Base-by-base conservation (phyloP, 192 early-diverging fungal species). In the Backusella macrospora region DNA sequence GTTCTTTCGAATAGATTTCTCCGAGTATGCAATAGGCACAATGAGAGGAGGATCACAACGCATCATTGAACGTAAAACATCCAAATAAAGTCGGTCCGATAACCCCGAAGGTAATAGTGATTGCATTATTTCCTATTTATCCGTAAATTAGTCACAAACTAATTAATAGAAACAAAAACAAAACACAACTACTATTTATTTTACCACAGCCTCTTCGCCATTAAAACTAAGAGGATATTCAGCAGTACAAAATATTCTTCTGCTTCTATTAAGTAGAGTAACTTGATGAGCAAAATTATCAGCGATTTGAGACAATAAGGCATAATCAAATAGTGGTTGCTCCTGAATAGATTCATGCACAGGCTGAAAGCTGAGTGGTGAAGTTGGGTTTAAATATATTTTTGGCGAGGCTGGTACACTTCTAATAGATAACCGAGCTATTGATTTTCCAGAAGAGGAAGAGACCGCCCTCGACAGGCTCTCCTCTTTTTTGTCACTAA, bases 191-290 rank as follows among this genome's bases (percentile, higher is more conserved):
- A 23, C 6, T 34, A 26, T 10, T 63, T 63, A 23, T 1, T 13
- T 68, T 68, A 68, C 67, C 44, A 76, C 59, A 5, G 78, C 78
- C 47, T 80, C 78, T 64, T 75, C 63, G 13, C 78, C 74, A 43
- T 65, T 80, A 40, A 80, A 80, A 63, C 78, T 80, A 6, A 39
- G 49, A 21, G 78, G 78, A 38, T 80, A 72, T 64, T 80, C 74
- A 39, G 38, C 62, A 3, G 78, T 67, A 45, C 55, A 70, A 23
- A 76, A 75, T 21, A 80, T 73, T 15, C 68, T 72, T 43, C 78
- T 70, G 16, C 47, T 59, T 9, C 59, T 26, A 40, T 71, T 72
- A 26, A 77, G 18, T 3, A 14, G 16, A 4, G 45, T 48, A 5
- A 77, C 76, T 72, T 77, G 39, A 0, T 47, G 34, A 14, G 62